phyloP scores from a whole-genome alignment of 495 filamentous ascomycete species.

The Xylaria palmicola region DNA sequence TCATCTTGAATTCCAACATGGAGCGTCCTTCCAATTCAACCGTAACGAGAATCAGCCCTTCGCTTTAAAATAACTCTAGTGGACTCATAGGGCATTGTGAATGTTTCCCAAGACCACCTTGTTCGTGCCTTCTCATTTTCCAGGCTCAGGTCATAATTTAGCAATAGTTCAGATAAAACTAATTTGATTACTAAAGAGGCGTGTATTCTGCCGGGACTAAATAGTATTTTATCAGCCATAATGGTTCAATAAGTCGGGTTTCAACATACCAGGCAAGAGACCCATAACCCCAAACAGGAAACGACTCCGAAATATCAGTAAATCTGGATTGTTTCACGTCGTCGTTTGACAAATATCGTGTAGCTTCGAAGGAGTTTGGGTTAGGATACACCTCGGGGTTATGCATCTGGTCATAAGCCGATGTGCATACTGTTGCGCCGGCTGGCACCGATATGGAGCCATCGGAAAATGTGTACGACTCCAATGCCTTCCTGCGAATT shows the following conservation, averaged over 20 bases:
- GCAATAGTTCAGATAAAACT: neutral
- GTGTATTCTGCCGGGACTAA: neutral
- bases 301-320: neutral
- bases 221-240: neutral
- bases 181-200: neutral
- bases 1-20: too few relatives aligned
- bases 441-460: slow-evolving; percentile 12
- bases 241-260: neutral
- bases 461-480: slow-evolving; percentile 25
- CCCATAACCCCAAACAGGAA: neutral
- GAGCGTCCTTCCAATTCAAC: too few relatives aligned
- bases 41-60: neutral
- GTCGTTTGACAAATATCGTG: neutral
- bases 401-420: neutral
- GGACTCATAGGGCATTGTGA: neutral
- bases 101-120: neutral
- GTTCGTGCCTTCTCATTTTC: neutral
- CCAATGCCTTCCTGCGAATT: slow-evolving; percentile 22
- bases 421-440: neutral
- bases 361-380: neutral
- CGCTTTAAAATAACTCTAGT: neutral
- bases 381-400: neutral
- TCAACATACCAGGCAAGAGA: neutral
- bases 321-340: neutral
- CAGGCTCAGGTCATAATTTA: neutral